Base-by-base conservation (phyloP, 2,329 filamentous ascomycete genomes). In the Penicillium capsulatum region DNA sequence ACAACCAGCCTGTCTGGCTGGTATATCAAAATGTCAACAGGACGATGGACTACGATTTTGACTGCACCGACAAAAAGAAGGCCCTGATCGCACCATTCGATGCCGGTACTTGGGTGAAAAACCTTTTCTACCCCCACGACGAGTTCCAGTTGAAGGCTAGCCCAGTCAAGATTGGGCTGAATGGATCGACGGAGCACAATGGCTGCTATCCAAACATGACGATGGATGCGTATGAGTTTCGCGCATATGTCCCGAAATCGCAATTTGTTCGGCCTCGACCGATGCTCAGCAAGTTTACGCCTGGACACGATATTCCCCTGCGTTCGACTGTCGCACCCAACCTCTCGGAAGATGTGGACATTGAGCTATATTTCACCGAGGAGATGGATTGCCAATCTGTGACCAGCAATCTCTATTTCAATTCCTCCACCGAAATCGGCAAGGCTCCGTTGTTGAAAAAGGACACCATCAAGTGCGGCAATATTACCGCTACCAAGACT, bases 121-220 rank as follows among this genome's bases (percentile, higher is more conserved):
- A 81, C 49, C 56, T 84, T 11, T 80, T 84, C 58, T 75, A 75
- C 49, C 78, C 79, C 0, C 77, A 76, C 47, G 76, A 80, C 15
- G 70, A 77, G 45, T 65, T 74, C 40, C 70, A 60, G 0, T 63
- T 83, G 14, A 64, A 67, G 19, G 54, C 58, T 1, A 75, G 75
- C 0, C 55, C 64, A 1, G 57, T 64, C 4, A 63, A 62, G 20
- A 66, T 77, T 31, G 69, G 68, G 8, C 64, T 76, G 28, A 68
- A 71, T 39, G 67, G 67, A 1, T 72, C 71, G 1, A 65, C 55
- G 0, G 60, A 69, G 7, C 60, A 53, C 33, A 79, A 77, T 38
- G 80, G 80, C 5, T 83, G 80, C 49, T 50, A 80, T 4, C 59
- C 66, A 17, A 68, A 59, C 15, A 54, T 82, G 39, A 71, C 68